phyloP scores from a whole-genome alignment of 495 filamentous ascomycete genomes.

The Xylaria castorea region DNA sequence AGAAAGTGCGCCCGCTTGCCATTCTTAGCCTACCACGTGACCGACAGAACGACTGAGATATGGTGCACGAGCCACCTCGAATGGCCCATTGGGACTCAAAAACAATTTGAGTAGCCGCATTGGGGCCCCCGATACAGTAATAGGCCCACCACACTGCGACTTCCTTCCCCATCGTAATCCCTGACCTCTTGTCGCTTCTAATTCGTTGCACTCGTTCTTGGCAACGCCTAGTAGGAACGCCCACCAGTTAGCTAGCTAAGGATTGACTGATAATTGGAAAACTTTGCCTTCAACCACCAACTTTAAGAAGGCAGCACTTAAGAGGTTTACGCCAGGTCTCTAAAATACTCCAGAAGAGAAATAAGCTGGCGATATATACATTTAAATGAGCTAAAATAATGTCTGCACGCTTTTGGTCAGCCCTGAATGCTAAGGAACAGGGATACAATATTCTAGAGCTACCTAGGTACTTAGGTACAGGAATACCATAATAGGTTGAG shows the following conservation, averaged over 20 bases:
- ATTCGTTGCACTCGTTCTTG: background rate
- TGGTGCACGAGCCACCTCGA: background rate
- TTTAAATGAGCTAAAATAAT: background rate
- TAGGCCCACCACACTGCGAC: no score
- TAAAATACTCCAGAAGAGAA: background rate
- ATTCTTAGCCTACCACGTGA: slow-evolving; percentile 10
- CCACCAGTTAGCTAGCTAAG: background rate
- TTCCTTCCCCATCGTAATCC: no score
- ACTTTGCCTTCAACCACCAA: background rate
- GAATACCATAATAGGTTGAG: background rate
- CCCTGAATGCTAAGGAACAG: background rate
- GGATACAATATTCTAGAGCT: background rate
- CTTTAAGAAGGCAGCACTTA: background rate
- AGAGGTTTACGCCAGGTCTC: background rate
- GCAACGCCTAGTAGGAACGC: background rate
- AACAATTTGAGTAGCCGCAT: background rate
- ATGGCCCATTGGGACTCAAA: background rate
- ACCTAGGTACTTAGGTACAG: background rate
- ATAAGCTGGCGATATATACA: background rate
- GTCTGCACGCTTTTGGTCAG: background rate
- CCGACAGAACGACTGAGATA: background rate
- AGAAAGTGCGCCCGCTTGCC: background rate
- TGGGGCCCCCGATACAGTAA: background rate
- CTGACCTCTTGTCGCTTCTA: background rate
- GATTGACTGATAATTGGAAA: background rate